Evolutionary conservation across 305 asterid genomes (phyloP).

Genomic region (Rubia tinctorum): DNA sequence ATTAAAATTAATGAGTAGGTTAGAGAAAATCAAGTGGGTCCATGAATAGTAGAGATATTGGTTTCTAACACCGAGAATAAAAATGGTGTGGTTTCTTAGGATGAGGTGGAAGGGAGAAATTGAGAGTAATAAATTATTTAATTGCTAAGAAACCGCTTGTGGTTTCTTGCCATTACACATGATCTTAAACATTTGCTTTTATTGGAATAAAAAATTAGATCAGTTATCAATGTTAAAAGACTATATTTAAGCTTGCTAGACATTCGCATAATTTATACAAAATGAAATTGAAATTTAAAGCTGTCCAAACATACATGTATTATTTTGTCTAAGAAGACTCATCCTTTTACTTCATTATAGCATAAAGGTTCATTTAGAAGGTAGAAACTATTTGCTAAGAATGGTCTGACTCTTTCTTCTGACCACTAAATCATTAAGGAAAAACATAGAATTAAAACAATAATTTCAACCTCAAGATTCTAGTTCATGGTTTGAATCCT

Average conservation of each 20-base stretch:
- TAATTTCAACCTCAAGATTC: neutral
- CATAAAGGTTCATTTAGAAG: neutral
- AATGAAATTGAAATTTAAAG: neutral
- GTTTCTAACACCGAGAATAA: too few relatives aligned
- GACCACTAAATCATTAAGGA: neutral
- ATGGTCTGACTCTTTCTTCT: neutral
- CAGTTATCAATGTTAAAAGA: too few relatives aligned
- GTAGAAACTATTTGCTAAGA: neutral
- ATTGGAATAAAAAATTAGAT: too few relatives aligned
- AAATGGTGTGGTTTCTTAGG: too few relatives aligned
- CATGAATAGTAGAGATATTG: too few relatives aligned
- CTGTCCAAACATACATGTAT: neutral
- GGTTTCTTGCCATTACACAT: too few relatives aligned
- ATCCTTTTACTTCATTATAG: neutral
- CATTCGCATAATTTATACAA: neutral
- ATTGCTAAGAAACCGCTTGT: too few relatives aligned
- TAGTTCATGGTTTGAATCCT: neutral
- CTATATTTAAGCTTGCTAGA: neutral
- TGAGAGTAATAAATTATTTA: too few relatives aligned
- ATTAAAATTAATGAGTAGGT: too few relatives aligned
- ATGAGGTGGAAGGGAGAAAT: too few relatives aligned
- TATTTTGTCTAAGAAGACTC: neutral
- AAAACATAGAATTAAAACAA: neutral
- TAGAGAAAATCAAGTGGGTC: too few relatives aligned
- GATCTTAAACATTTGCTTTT: too few relatives aligned